Evolutionary conservation across 2,329 filamentous ascomycete genomes (phyloP).

Genomic region (Xylariaceae sp.): DNA sequence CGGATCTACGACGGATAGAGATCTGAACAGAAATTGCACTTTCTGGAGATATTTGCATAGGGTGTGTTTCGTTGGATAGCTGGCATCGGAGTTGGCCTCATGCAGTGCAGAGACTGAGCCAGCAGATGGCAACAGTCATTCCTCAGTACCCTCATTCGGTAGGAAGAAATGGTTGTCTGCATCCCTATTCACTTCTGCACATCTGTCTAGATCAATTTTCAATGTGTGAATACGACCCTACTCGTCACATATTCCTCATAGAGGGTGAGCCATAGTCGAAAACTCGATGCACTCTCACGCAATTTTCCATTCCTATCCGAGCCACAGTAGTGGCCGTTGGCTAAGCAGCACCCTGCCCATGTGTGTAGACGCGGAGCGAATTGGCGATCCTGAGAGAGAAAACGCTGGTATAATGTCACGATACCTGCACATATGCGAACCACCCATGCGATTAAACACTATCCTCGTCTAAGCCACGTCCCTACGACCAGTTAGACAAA

Average conservation of each 20-base stretch:
- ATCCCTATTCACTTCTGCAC: too few species aligned
- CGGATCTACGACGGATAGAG: background rate
- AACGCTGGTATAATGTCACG: background rate
- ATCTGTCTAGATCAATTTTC: too few species aligned
- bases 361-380: background rate
- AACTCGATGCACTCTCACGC: background rate
- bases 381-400: background rate
- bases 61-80: background rate
- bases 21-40: background rate
- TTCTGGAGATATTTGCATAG: background rate
- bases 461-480: too few species aligned
- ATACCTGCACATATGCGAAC: background rate
- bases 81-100: too few species aligned
- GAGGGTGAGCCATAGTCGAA: background rate
- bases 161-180: too few species aligned
- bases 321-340: background rate
- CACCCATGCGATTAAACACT: too few species aligned
- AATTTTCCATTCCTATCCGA: background rate
- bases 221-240: background rate
- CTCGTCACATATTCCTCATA: background rate
- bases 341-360: too few species aligned
- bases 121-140: too few species aligned
- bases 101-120: too few species aligned
- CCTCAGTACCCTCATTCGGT: too few species aligned
- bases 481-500: background rate